Base-by-base conservation (phyloP, 345 rosid genomes). In the Ailanthus altissimus region DNA sequence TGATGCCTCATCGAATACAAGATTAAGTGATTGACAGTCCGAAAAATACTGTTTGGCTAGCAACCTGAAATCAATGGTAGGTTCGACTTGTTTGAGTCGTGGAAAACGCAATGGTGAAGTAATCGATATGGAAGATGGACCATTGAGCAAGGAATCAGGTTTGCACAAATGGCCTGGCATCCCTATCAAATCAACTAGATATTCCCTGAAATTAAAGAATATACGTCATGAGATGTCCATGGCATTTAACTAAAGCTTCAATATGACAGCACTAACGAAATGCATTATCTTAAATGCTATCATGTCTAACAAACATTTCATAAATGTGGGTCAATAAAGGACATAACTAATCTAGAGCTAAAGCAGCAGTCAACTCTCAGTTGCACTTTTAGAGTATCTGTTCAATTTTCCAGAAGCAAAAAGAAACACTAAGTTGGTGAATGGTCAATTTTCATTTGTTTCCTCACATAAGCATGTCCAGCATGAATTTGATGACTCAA, bases 71-170 rank as follows among this genome's bases (percentile, higher is more conserved):
- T 97, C 97, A 75, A 89, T 77, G 75, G 84, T 80, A 38, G 90
- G 88, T 88, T 90, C 89, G 78, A 87, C 85, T 69, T 90, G 83
- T 85, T 80, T 94, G 80, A 84, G 89, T 73, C 87, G 87, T 11
- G 97, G 98, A 89, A 92, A 94, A 82, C 96, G 97, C 88, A 97
- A 84, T 66, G 99, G 98, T 77, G 98, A 94, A 79, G 97, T 88
- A 85, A 92, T 89, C 81, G 92, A 82, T 73, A 97, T 94, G 85
- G 99, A 88, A 74, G 94, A 89, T 76, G 93, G 99, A 80, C 98
- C 99, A 84, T 94, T 94, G 77, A 94, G 91, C 90, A 90, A 86
- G 88, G 99, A 97, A 86, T 92, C 90, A 0, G 99, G 99, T 84
- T 90, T 96, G 74, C 90, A 88, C 82, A 97, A 80, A 84, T 88